Conservation (phyloP, 352 stramenopile genomes). For the Blastocystis sp. region DNA sequence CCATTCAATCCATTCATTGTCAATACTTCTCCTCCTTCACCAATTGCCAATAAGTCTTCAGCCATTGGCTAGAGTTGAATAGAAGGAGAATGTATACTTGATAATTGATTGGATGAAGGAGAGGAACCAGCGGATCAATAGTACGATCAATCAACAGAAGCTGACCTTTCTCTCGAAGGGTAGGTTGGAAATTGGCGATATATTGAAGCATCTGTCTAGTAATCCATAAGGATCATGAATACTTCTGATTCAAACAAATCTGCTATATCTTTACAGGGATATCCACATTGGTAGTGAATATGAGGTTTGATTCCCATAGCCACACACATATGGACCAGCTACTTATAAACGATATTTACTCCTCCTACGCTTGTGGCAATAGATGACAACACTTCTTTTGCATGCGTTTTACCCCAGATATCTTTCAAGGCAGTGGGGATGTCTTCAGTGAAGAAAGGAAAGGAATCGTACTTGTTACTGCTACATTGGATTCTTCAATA, state of each 20-base stretch:
- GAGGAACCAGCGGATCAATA: not conserved
- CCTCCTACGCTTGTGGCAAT: not conserved
- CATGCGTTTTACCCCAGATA: slow-evolving; percentile 5
- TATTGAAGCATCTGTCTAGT: not conserved
- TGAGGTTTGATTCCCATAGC: slow-evolving; percentile 25
- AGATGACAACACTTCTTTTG: not conserved
- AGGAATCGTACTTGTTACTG: not conserved
- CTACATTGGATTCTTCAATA: slow-evolving; percentile 14
- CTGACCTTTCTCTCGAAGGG: not conserved
- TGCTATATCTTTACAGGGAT: slow-evolving; percentile 3
- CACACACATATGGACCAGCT: slow-evolving; percentile 38
- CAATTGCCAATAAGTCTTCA: not conserved
- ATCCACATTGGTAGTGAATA: not conserved
- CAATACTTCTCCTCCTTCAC: slow-evolving; percentile 21
- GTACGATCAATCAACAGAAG: slow-evolving; percentile 12
- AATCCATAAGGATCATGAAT: not conserved
- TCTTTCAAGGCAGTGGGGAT: not conserved
- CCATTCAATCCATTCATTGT: not conserved
- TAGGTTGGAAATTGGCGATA: slow-evolving; percentile 1
- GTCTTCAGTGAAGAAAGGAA: not conserved
- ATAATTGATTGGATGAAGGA: slow-evolving; percentile 32
- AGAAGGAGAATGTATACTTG: not conserved
- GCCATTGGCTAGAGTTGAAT: slow-evolving; percentile 3
- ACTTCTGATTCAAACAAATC: not conserved
- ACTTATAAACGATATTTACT: not conserved